Percentiles rank a stretch among this genome's conserved stretches.
These are phyloP conservation scores for Gossypium mustelinum DNA, from an alignment of 345 rosid species.

Conservation along the genomic window DNA sequence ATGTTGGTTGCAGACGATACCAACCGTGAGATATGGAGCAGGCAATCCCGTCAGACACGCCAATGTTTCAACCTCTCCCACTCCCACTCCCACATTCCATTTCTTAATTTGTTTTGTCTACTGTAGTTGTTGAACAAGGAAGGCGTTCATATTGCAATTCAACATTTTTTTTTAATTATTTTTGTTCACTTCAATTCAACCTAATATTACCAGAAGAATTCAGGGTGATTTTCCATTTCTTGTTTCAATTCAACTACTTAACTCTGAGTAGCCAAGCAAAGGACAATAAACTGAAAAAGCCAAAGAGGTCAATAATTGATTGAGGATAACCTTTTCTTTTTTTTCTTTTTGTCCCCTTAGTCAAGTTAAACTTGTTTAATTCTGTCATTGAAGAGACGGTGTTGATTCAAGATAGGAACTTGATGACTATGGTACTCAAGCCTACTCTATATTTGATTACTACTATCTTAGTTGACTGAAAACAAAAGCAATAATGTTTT, in stretches of 20 bases:
- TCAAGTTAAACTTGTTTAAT: neutral
- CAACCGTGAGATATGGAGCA: conserved; percentile 1
- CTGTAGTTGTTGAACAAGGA: neutral
- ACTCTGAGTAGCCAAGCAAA: neutral
- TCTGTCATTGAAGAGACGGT: neutral
- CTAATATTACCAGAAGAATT: neutral
- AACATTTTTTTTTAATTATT: neutral
- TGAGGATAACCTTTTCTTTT: neutral
- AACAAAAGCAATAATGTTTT: neutral
- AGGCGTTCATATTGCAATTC: neutral
- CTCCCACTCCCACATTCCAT: neutral
- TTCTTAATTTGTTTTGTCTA: conserved; percentile 25
- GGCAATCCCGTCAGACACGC: conserved; percentile 6
- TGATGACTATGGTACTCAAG: neutral
- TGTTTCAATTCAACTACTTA: neutral
- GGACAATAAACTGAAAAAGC: neutral
- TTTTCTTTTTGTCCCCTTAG: neutral
- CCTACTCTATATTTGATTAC: neutral
- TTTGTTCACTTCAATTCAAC: neutral
- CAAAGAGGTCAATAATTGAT: neutral
- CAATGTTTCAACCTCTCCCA: neutral
- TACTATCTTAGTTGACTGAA: neutral
- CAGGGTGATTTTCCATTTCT: neutral
- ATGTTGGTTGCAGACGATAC: conserved; percentile 3
- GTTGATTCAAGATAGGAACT: neutral